Base-by-base conservation (phyloP, 2,329 filamentous ascomycete genomes). In the Remersonia thermophila region DNA sequence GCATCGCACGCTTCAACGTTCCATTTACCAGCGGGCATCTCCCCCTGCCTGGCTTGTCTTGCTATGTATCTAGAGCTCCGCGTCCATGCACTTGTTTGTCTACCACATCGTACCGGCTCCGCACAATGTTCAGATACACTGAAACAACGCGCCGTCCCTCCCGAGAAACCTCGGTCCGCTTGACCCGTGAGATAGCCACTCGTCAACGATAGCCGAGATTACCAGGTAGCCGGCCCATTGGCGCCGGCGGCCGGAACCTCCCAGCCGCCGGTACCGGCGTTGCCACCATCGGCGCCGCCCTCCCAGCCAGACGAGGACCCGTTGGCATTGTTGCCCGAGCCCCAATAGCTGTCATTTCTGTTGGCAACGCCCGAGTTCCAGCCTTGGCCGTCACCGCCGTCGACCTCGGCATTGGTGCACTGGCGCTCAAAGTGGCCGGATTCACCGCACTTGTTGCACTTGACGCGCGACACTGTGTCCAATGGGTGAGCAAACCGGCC, bases 361-460 rank as follows among this genome's bases (percentile, higher is more conserved):
- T n/a, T n/a, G n/a, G n/a, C n/a, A n/a, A n/a, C n/a, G n/a, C n/a
- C n/a, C n/a, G n/a, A n/a, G n/a, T n/a, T n/a, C n/a, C n/a, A n/a
- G n/a, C n/a, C n/a, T n/a, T n/a, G n/a, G 33, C 27, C 20, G 25
- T 23, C 31, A 14, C 31, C 42, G 16, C 11, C 46, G 26, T 18
- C 39, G 8, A 51, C 50, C 30, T 57, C 52, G 15, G 53, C 50
- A 28, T 58, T 56, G 15, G 47, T 52, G 54, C 64, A 67, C 37
- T 51, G 47, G 33, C 55, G 54, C 45, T 60, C 58, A 44, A 52
- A 61, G 43, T 67, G 63, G 3, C 63, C 65, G 52, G 56, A 61
- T 53, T 67, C 48, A 33, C 62, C 55, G 46, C 75, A 79, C 53
- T 75, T 75, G 37, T 52, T 56, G 56, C 75, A 79, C 53, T 73